phyloP scores from a whole-genome alignment of 148 eudicot genomes.

The Amaranthus cruentus region DNA sequence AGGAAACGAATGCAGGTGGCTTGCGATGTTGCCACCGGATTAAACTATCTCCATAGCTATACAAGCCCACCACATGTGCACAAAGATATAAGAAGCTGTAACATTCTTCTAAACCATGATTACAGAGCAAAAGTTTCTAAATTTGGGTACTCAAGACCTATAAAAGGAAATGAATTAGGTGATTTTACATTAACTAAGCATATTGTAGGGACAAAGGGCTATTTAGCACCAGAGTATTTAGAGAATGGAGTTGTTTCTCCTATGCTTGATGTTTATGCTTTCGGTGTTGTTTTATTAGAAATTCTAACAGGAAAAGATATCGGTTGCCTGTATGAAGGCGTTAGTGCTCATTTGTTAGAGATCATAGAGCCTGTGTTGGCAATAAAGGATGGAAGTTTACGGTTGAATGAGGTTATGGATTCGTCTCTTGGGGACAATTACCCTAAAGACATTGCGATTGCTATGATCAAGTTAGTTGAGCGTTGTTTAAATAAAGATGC shows the following conservation, averaged over 20 bases:
- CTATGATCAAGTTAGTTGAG: constrained; percentile 40
- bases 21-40: constrained; percentile 62
- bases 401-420: constrained; percentile 38
- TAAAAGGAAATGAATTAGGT: constrained; percentile 30
- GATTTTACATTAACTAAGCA: constrained; percentile 35
- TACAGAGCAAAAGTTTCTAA: constrained; percentile 67
- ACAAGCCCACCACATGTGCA: constrained; percentile 65
- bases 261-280: constrained; percentile 69
- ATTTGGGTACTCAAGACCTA: constrained; percentile 48
- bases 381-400: constrained; percentile 21
- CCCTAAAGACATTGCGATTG: constrained; percentile 41
- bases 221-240: constrained; percentile 71
- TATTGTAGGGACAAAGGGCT: constrained; percentile 47
- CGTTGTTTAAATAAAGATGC: constrained; percentile 60
- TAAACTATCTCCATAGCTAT: constrained; percentile 64
- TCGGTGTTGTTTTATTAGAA: constrained; percentile 65
- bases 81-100: constrained; percentile 55
- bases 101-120: constrained; percentile 43
- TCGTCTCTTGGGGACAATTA: constrained; percentile 45
- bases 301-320: constrained; percentile 59
- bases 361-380: constrained; percentile 30
- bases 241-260: constrained; percentile 54
- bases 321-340: constrained; percentile 32
- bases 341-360: constrained; percentile 40
- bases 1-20: constrained; percentile 51